phyloP scores from a whole-genome alignment of 2,329 filamentous ascomycete species.

The Verruconis gallopava region DNA sequence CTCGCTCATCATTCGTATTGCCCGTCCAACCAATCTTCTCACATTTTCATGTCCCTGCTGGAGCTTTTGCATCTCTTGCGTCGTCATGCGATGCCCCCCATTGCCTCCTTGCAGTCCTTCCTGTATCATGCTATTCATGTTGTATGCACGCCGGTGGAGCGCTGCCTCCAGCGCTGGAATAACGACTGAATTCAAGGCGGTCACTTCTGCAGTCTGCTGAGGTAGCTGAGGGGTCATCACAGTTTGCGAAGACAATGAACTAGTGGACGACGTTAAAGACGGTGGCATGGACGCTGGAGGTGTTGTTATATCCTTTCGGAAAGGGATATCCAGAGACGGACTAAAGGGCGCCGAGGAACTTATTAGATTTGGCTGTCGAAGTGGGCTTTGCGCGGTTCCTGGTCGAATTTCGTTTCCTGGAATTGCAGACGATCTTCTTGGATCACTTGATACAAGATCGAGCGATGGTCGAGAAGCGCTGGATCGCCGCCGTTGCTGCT shows the following conservation, averaged over 20 bases:
- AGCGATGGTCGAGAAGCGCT: neutral
- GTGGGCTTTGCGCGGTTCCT: neutral
- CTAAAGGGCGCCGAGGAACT: neutral
- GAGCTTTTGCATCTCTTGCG: slow-evolving; percentile 19
- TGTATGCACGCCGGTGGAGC: slow-evolving; percentile 59
- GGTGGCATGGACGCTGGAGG: slow-evolving; percentile 7
- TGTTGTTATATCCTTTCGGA: neutral
- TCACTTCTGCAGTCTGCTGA: slow-evolving; percentile 43
- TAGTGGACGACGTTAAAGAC: slow-evolving; percentile 8
- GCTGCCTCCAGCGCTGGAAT: slow-evolving; percentile 87
- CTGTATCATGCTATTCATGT: slow-evolving; percentile 43
- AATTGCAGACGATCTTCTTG: slow-evolving; percentile 4
- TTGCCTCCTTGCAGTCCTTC: neutral
- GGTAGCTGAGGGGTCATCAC: slow-evolving; percentile 7
- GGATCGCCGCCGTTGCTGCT: slow-evolving; percentile 3
- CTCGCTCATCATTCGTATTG: slow-evolving; percentile 72
- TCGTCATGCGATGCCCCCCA: neutral
- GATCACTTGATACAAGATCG: neutral
- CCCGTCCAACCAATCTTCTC: slow-evolving; percentile 65
- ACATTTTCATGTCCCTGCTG: slow-evolving; percentile 69
- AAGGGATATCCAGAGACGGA: neutral
- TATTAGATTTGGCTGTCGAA: neutral
- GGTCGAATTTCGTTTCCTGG: neutral
- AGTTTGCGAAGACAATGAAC: neutral
- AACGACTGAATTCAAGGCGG: slow-evolving; percentile 81